These are phyloP conservation scores for Thelephora terrestris DNA, from an alignment of 1,284 basidiomycete species.

Conservation along the genomic window DNA sequence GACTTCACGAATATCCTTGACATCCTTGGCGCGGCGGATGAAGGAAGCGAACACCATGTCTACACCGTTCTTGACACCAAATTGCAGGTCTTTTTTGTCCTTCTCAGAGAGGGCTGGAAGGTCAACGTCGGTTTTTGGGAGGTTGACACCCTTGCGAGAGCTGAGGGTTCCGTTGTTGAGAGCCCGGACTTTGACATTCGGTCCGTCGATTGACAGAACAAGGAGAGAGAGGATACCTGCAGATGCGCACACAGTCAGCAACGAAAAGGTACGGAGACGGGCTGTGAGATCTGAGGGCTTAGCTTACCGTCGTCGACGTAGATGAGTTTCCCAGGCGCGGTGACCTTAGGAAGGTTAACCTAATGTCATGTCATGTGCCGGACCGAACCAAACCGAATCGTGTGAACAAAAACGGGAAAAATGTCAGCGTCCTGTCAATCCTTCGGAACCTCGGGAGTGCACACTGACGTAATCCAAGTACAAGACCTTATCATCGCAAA, in stretches of 20 bases:
- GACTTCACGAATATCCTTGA: slow-evolving; percentile 82
- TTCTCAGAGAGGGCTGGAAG: slow-evolving; percentile 96
- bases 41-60: slow-evolving; percentile 99
- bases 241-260: neutral
- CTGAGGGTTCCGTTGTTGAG: slow-evolving; percentile 91
- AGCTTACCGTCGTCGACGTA: slow-evolving; percentile 88
- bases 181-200: slow-evolving; percentile 77
- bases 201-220: slow-evolving; percentile 79
- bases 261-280: neutral
- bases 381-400: slow-evolving; percentile 5
- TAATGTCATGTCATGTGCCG: slow-evolving; percentile 24
- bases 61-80: slow-evolving; percentile 95
- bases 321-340: slow-evolving; percentile 90
- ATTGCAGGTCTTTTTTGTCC: slow-evolving; percentile 91
- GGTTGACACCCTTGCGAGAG: slow-evolving; percentile 98
- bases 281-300: neutral
- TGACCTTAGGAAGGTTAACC: slow-evolving; percentile 92
- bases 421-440: neutral
- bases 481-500: slow-evolving; percentile 74
- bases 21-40: slow-evolving; percentile 89
- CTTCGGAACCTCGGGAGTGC: slow-evolving; percentile 3
- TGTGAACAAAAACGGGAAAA: neutral
- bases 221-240: slow-evolving; percentile 87
- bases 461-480: slow-evolving; percentile 84
- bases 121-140: slow-evolving; percentile 97